Evolutionary conservation across 495 filamentous ascomycete species (phyloP).

Genomic region (Talaromyces nanjingensis): DNA sequence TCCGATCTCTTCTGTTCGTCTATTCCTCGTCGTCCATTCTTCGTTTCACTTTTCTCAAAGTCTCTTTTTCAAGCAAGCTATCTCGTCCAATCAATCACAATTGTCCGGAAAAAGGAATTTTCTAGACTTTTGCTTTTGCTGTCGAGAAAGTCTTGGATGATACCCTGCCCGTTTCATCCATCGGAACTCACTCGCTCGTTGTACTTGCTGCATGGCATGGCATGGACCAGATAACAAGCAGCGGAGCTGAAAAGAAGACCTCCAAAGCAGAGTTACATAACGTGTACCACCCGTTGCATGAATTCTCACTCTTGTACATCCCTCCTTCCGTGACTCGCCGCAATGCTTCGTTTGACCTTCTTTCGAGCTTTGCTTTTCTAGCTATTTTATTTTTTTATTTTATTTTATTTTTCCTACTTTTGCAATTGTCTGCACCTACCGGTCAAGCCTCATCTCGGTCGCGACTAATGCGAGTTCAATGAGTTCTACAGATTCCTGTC

Average conservation of each 20-base stretch:
- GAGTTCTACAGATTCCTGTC: neutral
- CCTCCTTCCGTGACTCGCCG: neutral
- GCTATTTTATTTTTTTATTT: neutral
- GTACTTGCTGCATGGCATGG: neutral
- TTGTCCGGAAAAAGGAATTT: neutral
- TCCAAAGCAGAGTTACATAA: neutral
- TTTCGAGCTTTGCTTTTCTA: neutral
- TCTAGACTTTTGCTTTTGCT: neutral
- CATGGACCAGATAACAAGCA: neutral
- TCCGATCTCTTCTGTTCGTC: neutral
- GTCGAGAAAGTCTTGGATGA: neutral
- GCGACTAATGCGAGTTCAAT: neutral
- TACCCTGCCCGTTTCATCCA: neutral
- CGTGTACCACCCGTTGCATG: neutral
- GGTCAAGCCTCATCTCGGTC: neutral
- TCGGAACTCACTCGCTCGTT: neutral
- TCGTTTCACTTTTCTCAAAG: neutral
- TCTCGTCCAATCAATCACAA: neutral
- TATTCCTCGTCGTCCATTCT: neutral
- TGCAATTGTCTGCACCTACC: neutral
- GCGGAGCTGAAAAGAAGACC: neutral
- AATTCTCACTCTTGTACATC: neutral
- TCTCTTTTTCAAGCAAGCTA: neutral
- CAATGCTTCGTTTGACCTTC: neutral
- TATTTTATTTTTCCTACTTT: neutral